These are phyloP conservation scores for Vicia sativa DNA, from an alignment of 306 rosid genomes.

Conservation along the genomic window DNA sequence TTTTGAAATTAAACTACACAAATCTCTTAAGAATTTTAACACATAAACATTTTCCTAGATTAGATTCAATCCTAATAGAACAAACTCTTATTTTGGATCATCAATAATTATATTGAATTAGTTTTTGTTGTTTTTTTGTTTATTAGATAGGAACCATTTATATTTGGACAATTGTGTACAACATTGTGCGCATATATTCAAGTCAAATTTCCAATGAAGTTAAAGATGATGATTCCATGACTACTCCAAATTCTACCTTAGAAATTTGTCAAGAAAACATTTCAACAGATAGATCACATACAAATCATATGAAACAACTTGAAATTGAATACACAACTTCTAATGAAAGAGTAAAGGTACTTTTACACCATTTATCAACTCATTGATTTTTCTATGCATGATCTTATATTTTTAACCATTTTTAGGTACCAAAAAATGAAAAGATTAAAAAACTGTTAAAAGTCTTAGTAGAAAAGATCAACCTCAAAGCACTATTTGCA, in stretches of 20 bases:
- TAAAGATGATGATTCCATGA: constrained; percentile 20
- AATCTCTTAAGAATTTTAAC: no score
- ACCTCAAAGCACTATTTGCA: constrained; percentile 41
- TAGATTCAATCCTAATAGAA: no score
- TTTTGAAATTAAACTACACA: no score
- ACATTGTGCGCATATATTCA: constrained; percentile 43
- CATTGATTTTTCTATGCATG: not conserved
- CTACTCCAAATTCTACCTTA: constrained; percentile 7
- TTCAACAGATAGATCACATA: constrained; percentile 29
- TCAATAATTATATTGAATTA: not conserved
- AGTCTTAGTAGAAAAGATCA: constrained; percentile 20
- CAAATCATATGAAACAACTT: constrained; percentile 33
- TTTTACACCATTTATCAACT: not conserved
- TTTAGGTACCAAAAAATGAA: constrained; percentile 35
- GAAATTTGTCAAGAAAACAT: constrained; percentile 35
- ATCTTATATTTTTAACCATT: constrained; percentile 18
- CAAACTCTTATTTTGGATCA: no score
- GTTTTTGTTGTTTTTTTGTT: not conserved
- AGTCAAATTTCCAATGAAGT: constrained; percentile 27
- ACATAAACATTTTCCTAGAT: no score
- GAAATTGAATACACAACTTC: constrained; percentile 35
- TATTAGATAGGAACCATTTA: constrained; percentile 43
- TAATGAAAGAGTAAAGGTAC: constrained; percentile 33
- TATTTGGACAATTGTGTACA: constrained; percentile 47
- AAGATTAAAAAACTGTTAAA: constrained; percentile 31